Evolutionary conservation across 2,329 filamentous ascomycete genomes (phyloP).

Genomic region (Hyphodiscus sp.): DNA sequence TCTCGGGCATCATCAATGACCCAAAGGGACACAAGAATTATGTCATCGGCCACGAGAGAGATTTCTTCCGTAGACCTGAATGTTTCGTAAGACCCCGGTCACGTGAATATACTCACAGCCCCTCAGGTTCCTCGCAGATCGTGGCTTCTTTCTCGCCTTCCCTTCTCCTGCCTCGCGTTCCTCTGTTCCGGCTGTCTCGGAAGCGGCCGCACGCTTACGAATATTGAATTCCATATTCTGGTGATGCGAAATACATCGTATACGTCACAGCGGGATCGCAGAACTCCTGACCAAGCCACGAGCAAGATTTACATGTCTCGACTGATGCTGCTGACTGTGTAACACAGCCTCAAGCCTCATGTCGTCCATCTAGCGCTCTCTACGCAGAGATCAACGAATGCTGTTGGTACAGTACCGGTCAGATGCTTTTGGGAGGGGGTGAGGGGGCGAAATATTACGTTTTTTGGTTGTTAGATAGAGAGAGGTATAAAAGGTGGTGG

Average conservation of each 20-base stretch:
- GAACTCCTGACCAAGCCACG: slow-evolving; percentile 17
- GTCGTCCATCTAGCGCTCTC: background rate
- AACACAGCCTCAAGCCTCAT: background rate
- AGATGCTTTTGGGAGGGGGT: background rate
- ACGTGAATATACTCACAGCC: too few relatives aligned
- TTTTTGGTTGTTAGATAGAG: background rate
- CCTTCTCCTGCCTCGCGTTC: background rate
- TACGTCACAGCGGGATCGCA: slow-evolving; percentile 10
- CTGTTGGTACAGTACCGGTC: background rate
- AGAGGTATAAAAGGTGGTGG: background rate
- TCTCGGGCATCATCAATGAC: too few relatives aligned
- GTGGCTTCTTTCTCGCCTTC: background rate
- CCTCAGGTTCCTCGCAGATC: too few relatives aligned
- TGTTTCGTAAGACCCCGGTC: too few relatives aligned
- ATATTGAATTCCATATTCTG: background rate
- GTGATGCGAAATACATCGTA: background rate
- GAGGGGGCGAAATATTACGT: background rate
- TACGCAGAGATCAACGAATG: background rate
- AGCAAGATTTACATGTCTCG: slow-evolving; percentile 2
- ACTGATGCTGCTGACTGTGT: background rate
- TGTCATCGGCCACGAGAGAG: too few relatives aligned
- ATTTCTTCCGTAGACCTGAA: too few relatives aligned
- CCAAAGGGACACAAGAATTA: too few relatives aligned
- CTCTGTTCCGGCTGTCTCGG: background rate
- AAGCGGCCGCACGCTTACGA: background rate